Conservation (phyloP, 192 early-diverging fungal genomes). For the Coemansia sp. region DNA sequence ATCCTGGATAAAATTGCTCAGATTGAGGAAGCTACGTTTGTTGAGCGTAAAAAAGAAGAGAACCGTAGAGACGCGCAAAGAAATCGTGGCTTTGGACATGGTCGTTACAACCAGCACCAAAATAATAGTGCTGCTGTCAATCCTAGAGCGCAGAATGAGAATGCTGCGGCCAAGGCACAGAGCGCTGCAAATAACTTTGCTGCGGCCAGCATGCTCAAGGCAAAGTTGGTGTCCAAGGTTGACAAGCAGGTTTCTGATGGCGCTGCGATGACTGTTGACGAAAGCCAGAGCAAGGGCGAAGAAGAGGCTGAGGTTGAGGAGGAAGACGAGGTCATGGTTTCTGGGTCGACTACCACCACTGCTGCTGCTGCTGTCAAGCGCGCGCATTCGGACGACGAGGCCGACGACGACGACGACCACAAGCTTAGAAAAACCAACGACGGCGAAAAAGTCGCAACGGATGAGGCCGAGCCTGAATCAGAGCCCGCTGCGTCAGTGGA, state of each 20-base stretch:
- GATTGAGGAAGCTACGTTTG: conserved; percentile 80
- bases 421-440: not conserved
- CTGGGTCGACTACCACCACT: conserved; percentile 13
- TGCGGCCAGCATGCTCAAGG: not conserved
- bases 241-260: conserved; percentile 4
- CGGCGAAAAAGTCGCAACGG: not conserved
- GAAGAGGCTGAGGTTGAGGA: conserved; percentile 1
- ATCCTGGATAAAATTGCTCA: conserved; percentile 82
- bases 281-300: not conserved
- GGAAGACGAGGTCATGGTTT: conserved; percentile 28
- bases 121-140: not conserved
- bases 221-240: conserved; percentile 15
- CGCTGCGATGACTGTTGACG: too few species aligned
- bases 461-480: conserved; percentile 11
- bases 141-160: too few species aligned
- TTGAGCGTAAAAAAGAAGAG: conserved; percentile 62
- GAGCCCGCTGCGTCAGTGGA: conserved; percentile 7
- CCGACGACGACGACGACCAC: conserved; percentile 40
- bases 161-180: not conserved
- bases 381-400: conserved; percentile 53
- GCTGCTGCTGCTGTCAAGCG: conserved; percentile 43
- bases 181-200: not conserved
- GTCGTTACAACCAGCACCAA: conserved; percentile 1
- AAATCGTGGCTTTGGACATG: not conserved
- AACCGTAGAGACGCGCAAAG: conserved; percentile 48